Percentiles rank a stretch among this genome's conserved stretches.
phyloP scores from a whole-genome alignment of 495 filamentous ascomycete genomes.

The Oidiodendron maius region DNA sequence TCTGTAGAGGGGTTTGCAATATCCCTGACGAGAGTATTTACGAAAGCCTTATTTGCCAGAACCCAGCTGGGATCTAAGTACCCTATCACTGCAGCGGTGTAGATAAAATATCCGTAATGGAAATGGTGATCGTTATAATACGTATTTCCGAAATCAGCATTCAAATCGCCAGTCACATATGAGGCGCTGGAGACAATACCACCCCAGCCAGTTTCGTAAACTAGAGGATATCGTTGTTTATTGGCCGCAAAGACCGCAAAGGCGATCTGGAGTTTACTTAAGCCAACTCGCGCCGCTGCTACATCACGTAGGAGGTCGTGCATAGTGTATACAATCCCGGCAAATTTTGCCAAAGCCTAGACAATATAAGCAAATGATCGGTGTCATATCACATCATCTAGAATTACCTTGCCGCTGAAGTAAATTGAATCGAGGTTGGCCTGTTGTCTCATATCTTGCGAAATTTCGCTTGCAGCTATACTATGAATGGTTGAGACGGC shows the following conservation, averaged over 20 bases:
- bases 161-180: conserved; percentile 66
- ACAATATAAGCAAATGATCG: neutral
- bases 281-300: conserved; percentile 51
- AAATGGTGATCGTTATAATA: conserved; percentile 98
- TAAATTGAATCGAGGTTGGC: conserved; percentile 87
- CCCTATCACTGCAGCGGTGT: conserved; percentile 79
- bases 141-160: conserved; percentile 75
- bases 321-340: conserved; percentile 61
- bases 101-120: conserved; percentile 86
- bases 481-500: conserved; percentile 50
- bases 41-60: conserved; percentile 62
- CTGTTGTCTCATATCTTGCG: conserved; percentile 64
- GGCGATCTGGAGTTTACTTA: conserved; percentile 63
- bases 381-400: neutral
- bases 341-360: conserved; percentile 80
- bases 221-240: conserved; percentile 67
- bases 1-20: conserved; percentile 65
- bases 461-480: conserved; percentile 59
- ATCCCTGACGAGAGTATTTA: conserved; percentile 75
- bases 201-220: conserved; percentile 80
- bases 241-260: conserved; percentile 77
- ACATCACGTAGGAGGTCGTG: conserved; percentile 58
- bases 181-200: conserved; percentile 77
- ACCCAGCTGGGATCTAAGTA: conserved; percentile 77
- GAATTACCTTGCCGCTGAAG: conserved; percentile 71